Base-by-base conservation (phyloP, 345 rosid species). In the Erucastrum elatum region DNA sequence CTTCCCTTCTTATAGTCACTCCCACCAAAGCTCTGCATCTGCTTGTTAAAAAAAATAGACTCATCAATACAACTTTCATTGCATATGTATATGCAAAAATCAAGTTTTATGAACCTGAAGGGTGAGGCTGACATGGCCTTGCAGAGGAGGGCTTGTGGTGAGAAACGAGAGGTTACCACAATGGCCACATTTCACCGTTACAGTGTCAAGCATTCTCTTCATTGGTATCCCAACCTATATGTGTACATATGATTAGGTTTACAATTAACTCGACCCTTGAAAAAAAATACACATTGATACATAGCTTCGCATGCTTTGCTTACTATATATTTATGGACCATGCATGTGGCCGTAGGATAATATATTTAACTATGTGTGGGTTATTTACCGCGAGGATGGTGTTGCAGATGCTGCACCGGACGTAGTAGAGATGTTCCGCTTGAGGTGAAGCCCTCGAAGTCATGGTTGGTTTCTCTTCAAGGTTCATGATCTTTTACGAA, bases 131-230 rank as follows among this genome's bases (percentile, higher is more conserved):
- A 87, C 84, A 59, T 85, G 93, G 81, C 86, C 93, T 72, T 93
- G 90, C 63, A 87, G 90, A 39, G 97, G 94, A 86, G 97, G 89
- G 60, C 90, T 87, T 21, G 96, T 84, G 88, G 91, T 87, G 72
- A 95, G 98, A 77, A 91, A 93, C 10, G 98, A 91, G 46, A 95
- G 91, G 84, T 93, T 90, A 73, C 98, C 89, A 80, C 97, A 93
- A 74, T 95, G 99, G 0, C 98, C 99, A 37, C 99, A 95, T 80
- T 93, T 95, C 85, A 95, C 99, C 3, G 98, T 93, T 82, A 91
- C 96, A 3, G 98, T 91, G 65, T 93, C 98, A 75, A 93, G 85
- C 92, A 88, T 72, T 76, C 93, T 77, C 85, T 91, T 93, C 91
- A 88, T 74, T 77, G 99, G 99, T 80, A 95, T 90, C 75, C 97